phyloP scores from a whole-genome alignment of 208 protist genomes.

The Trypanosoma boissoni region DNA sequence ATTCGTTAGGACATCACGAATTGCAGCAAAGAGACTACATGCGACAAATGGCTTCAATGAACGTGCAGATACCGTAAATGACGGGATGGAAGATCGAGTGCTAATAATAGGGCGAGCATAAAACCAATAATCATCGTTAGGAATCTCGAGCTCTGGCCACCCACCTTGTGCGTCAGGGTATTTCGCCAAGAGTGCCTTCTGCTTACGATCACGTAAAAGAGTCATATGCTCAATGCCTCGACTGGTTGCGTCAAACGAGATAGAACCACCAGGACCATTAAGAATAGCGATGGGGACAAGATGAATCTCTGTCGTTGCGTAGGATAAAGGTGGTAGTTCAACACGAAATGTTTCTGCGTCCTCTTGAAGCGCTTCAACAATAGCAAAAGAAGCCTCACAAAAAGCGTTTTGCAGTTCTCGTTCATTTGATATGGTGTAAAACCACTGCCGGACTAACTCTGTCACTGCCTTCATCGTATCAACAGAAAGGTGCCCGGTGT shows the following conservation, averaged over 20 bases:
- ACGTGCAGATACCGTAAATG: constrained; percentile 21
- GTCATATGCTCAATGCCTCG: constrained; percentile 73
- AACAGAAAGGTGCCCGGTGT: constrained; percentile 21
- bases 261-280: constrained; percentile 42
- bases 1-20: constrained; percentile 22
- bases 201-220: constrained; percentile 66
- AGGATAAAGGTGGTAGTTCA: constrained; percentile 32
- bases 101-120: constrained; percentile 27
- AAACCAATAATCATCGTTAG: constrained; percentile 34
- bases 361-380: constrained; percentile 46
- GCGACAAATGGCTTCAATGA: constrained; percentile 32
- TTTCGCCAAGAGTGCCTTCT: constrained; percentile 73
- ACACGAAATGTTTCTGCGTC: constrained; percentile 49
- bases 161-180: constrained; percentile 79
- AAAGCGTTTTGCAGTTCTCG: constrained; percentile 22
- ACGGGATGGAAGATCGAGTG: constrained; percentile 23
- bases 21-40: constrained; percentile 23
- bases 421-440: constrained; percentile 10
- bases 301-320: constrained; percentile 25
- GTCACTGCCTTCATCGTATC: constrained; percentile 13
- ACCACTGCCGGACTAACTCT: constrained; percentile 26
- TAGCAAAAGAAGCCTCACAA: constrained; percentile 34
- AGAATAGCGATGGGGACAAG: constrained; percentile 60
- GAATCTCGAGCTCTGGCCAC: constrained; percentile 55
- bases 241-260: constrained; percentile 65